A percentile compares a stretch with the other conserved stretches of the same genome.
Evolutionary conservation across 2,329 filamentous ascomycete genomes (phyloP).

Genomic region (Lasiodiplodia citricola): DNA sequence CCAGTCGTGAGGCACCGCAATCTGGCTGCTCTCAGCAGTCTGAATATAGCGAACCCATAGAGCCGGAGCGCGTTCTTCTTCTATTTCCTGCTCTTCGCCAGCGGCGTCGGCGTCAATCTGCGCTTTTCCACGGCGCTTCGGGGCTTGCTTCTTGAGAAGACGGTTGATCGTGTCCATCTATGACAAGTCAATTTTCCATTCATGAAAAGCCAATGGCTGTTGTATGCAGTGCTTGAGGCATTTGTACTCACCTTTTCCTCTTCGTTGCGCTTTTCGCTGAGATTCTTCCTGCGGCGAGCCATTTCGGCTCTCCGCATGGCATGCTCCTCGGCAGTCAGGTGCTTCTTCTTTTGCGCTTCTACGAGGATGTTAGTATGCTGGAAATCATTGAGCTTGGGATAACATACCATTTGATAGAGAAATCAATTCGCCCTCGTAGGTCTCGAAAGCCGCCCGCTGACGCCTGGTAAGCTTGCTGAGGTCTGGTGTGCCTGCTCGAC

Average conservation of each 20-base stretch:
- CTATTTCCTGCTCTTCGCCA: slow-evolving; percentile 54
- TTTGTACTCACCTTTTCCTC: slow-evolving; percentile 68
- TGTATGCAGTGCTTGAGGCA: background rate
- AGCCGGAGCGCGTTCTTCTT: slow-evolving; percentile 59
- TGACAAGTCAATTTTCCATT: background rate
- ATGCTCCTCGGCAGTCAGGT: slow-evolving; percentile 74
- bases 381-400: slow-evolving; percentile 19
- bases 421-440: slow-evolving; percentile 56
- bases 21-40: slow-evolving; percentile 65
- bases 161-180: slow-evolving; percentile 93
- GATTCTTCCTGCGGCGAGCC: slow-evolving; percentile 73
- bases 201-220: background rate
- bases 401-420: slow-evolving; percentile 56
- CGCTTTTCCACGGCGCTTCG: slow-evolving; percentile 62
- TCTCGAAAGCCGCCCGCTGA: slow-evolving; percentile 65
- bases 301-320: slow-evolving; percentile 76
- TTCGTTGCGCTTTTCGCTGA: slow-evolving; percentile 78
- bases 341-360: slow-evolving; percentile 74
- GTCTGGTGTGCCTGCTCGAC: slow-evolving; percentile 65
- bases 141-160: slow-evolving; percentile 82
- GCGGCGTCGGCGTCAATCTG: slow-evolving; percentile 30
- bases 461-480: slow-evolving; percentile 70
- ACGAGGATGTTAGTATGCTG: slow-evolving; percentile 32
- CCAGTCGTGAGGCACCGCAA: slow-evolving; percentile 73
- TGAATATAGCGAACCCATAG: slow-evolving; percentile 74